Evolutionary conservation across 331 rosid species (phyloP).

Genomic region (Prunus yedoensis): DNA sequence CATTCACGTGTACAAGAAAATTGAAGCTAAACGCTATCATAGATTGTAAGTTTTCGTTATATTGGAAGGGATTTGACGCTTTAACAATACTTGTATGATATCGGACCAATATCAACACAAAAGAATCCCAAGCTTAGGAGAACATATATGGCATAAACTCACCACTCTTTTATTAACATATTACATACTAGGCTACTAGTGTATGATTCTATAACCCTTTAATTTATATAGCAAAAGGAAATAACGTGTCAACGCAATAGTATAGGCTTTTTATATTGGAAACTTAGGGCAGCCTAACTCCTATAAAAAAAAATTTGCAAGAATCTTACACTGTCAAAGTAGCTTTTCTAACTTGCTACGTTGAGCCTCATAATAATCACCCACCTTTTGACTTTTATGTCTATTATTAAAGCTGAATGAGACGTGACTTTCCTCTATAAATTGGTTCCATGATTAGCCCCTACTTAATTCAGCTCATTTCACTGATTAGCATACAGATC

Average conservation of each 20-base stretch:
- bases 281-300: background rate
- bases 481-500: background rate
- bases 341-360: background rate
- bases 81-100: no score
- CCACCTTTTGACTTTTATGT: background rate
- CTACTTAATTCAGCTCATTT: background rate
- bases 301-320: background rate
- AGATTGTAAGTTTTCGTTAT: no score
- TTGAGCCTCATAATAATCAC: background rate
- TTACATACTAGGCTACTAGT: no score
- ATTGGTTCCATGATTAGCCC: background rate
- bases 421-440: conserved; percentile 6
- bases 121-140: no score
- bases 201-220: background rate
- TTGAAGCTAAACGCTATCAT: no score
- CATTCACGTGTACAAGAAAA: no score
- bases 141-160: no score
- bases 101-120: no score
- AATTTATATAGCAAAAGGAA: background rate
- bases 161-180: no score
- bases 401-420: background rate
- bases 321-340: background rate
- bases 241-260: background rate
- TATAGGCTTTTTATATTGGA: background rate
- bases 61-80: no score